These are phyloP conservation scores for Tetrapyrgos nigripes DNA, from an alignment of 1,284 basidiomycete species.

Conservation along the genomic window DNA sequence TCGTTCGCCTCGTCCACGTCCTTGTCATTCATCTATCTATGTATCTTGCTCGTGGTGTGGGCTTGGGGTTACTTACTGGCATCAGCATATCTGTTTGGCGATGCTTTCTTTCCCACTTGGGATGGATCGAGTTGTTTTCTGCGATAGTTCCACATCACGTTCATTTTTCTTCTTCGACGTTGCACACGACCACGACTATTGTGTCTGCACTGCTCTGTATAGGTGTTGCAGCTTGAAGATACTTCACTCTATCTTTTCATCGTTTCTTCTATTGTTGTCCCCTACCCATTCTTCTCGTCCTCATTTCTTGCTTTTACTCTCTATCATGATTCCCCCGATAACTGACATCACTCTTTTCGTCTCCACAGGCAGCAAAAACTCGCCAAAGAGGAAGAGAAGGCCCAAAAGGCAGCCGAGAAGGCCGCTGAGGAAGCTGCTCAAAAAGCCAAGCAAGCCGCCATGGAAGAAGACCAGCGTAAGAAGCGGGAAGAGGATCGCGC, in stretches of 20 bases:
- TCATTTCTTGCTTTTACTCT: neutral
- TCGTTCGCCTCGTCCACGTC: too few species aligned
- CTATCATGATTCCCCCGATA: constrained; percentile 5
- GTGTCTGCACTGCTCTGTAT: too few species aligned
- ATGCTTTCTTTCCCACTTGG: neutral
- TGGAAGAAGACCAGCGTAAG: constrained; percentile 60
- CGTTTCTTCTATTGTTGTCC: constrained; percentile 1
- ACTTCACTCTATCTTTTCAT: too few species aligned
- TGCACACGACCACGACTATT: too few species aligned
- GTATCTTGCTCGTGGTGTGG: too few species aligned
- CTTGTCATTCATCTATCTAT: too few species aligned
- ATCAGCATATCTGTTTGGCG: neutral
- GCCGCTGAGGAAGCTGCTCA: constrained; percentile 75
- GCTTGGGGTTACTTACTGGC: neutral
- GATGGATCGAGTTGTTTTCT: too few species aligned
- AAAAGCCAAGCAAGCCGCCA: constrained; percentile 69
- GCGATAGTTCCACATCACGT: too few species aligned
- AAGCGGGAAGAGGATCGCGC: constrained; percentile 55
- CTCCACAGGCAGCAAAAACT: constrained; percentile 81
- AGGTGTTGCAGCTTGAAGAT: too few species aligned
- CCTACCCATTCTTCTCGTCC: neutral
- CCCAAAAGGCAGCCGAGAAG: constrained; percentile 80
- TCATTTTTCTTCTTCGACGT: too few species aligned
- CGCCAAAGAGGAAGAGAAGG: constrained; percentile 91
- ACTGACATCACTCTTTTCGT: constrained; percentile 15